Evolutionary conservation across 768 basidiomycete species (phyloP), one percentile per base, ranked within the genome.

Genomic region (Ramaria rubella): DNA sequence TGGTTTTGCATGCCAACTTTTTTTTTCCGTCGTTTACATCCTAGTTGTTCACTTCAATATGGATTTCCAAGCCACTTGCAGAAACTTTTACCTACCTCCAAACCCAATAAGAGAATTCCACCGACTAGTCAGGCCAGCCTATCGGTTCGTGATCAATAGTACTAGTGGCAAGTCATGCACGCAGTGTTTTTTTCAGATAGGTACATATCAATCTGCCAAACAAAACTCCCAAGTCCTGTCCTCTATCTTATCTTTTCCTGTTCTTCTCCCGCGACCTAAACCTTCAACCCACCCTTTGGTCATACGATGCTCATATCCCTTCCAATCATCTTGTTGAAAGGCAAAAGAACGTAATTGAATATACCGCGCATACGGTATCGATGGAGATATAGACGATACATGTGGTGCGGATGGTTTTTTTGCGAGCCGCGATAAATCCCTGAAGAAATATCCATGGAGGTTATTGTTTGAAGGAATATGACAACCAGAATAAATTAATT

Each of bases 171-270:
- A n/a, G n/a, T n/a, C n/a, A n/a, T n/a, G n/a, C n/a, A n/a, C n/a
- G n/a, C n/a, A n/a, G n/a, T n/a, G n/a, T n/a, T n/a, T n/a, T n/a
- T n/a, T n/a, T n/a, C n/a, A n/a, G n/a, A n/a, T n/a, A n/a, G n/a
- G n/a, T n/a, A n/a, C n/a, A n/a, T 36, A 45, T 23, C 33, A 29
- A 55, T 54, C 58, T 34, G 58, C 60, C 27, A 79, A 59, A 69
- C 77, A 91, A 70, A 94, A 93, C 68, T 94, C 89, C 91, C 92
- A 94, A 60, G 89, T 93, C 58, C 90, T 75, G 61, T 92, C 87
- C 62, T 85, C 88, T 46, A 83, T 88, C 52, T 52, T 58, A 9
- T 54, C 63, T 3, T 42, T 60, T 8, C 24, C 8, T 81, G 86
- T 65, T 81, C 82, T 34, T 82, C 87, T 72, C 79, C 81, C 38